Base-by-base conservation (phyloP, 2,329 filamentous ascomycete species). In the Ceratocystiopsis sp. region DNA sequence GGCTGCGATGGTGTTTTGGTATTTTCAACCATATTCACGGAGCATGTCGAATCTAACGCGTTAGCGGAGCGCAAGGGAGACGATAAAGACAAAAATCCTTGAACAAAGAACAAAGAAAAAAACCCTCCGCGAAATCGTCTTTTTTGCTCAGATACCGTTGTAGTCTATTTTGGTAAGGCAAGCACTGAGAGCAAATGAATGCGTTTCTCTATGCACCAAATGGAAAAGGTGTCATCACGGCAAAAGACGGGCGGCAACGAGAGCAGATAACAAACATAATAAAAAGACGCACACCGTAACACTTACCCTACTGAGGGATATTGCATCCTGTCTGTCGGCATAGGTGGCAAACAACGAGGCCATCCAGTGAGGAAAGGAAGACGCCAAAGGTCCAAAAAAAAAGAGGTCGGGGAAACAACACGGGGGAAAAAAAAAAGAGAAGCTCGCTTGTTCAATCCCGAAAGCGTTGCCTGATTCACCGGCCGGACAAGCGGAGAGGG, bases 81-180 rank as follows among this genome's bases (percentile, higher is more conserved):
- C 16, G 11, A 36, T 33, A 34, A 25, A 16, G 35, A 18, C 25
- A 34, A 9, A 7, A 8, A 8, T 4, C 25, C 25, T 29, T 29
- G 25, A 8, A 8, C 21, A 33, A 35, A 10, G 35, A 21, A 38
- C 34, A 9, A 8, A 32, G 35, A 25, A 39, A 18, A 8, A 33
- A 35, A n/a, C n/a, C n/a, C n/a, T n/a, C n/a, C n/a, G 18, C 34
- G 35, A 25, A 29, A 14, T 29, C 12, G 4, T 25, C 19, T 15
- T 67, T 67, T 15, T 67, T 67, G 71, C 73, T 91, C 84, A 91
- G 84, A 91, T 91, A 91, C 84, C 84, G 84, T 91, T 89, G 83
- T 91, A 91, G 84, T 91, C 83, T 82, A 80, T 78, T 75, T 61
- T 29, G 60, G 56, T 70, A 71, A 66, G 66, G 69, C 73, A 63